Percentiles rank a stretch among this genome's conserved stretches.
phyloP scores from a whole-genome alignment of 1,284 basidiomycete species.

The Mycena sp. region DNA sequence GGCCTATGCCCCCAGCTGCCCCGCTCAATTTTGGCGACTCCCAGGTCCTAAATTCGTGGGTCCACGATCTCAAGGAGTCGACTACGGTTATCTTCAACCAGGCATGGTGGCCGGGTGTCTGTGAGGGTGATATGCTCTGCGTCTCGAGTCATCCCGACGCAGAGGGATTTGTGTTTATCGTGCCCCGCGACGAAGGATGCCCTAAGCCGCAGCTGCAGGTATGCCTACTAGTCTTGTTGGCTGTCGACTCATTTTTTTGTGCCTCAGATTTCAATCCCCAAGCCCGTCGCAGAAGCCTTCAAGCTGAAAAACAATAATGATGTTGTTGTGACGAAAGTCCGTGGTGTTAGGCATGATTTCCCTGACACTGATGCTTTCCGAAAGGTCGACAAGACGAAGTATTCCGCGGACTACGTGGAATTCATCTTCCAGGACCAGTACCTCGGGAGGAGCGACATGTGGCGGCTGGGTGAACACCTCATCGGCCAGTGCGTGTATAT shows the following conservation, averaged over 20 bases:
- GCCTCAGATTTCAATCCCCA: constrained; percentile 78
- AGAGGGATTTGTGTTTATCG: constrained; percentile 70
- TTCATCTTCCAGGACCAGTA: constrained; percentile 93
- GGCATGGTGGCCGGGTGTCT: constrained; percentile 76
- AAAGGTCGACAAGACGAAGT: constrained; percentile 73
- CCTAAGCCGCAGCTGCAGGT: constrained; percentile 75
- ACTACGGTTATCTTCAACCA: constrained; percentile 72
- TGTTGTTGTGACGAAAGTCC: constrained; percentile 74
- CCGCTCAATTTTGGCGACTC: constrained; percentile 69
- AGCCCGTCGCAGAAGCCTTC: constrained; percentile 73
- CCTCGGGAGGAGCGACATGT: constrained; percentile 48
- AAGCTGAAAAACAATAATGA: constrained; percentile 77
- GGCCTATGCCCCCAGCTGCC: constrained; percentile 48
- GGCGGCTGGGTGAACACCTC: constrained; percentile 73
- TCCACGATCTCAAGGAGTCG: constrained; percentile 74
- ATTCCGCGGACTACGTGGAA: constrained; percentile 85
- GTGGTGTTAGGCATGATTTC: constrained; percentile 8
- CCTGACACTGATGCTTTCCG: background rate
- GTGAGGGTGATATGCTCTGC: constrained; percentile 75
- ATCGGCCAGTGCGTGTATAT: constrained; percentile 80
- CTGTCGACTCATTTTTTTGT: constrained; percentile 11
- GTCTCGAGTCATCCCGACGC: constrained; percentile 57
- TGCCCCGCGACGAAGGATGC: constrained; percentile 68
- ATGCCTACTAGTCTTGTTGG: constrained; percentile 15
- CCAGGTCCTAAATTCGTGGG: constrained; percentile 74